A percentile compares a stretch with the other conserved stretches of the same genome.
phyloP scores from a whole-genome alignment of 805 yeast genomes.

The Ogataea siamensis region DNA sequence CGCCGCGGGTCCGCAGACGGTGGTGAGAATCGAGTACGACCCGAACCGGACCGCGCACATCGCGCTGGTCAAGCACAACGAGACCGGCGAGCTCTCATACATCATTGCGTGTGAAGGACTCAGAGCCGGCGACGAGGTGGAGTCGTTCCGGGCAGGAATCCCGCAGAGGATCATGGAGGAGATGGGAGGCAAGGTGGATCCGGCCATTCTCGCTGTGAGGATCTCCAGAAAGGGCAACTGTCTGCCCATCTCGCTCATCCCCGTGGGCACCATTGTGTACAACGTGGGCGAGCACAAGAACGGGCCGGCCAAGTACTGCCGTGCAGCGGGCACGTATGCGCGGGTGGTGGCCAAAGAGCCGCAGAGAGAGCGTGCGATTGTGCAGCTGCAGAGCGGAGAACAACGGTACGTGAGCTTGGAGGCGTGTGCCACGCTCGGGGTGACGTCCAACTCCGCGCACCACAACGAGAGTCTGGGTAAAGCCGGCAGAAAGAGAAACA shows the following conservation, averaged over 20 bases:
- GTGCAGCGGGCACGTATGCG: slow-evolving; percentile 94
- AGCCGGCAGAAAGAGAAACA: slow-evolving; percentile 91
- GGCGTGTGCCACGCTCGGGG: slow-evolving; percentile 91
- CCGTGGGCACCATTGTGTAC: slow-evolving; percentile 90
- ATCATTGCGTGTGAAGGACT: slow-evolving; percentile 90
- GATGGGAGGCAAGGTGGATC: slow-evolving; percentile 91
- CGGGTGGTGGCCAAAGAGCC: slow-evolving; percentile 78
- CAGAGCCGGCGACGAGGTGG: slow-evolving; percentile 88
- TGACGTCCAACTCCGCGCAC: slow-evolving; percentile 90
- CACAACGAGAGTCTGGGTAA: slow-evolving; percentile 89
- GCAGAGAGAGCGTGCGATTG: slow-evolving; percentile 66
- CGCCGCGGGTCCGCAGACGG: slow-evolving; percentile 70
- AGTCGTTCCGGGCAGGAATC: slow-evolving; percentile 84
- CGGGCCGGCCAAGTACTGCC: slow-evolving; percentile 85
- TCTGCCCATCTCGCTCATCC: slow-evolving; percentile 86
- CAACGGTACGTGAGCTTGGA: slow-evolving; percentile 83
- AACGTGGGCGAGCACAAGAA: slow-evolving; percentile 74
- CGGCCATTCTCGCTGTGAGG: slow-evolving; percentile 82
- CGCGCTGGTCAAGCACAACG: slow-evolving; percentile 71
- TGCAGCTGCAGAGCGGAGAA: slow-evolving; percentile 87
- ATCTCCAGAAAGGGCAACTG: slow-evolving; percentile 94
- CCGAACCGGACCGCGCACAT: slow-evolving; percentile 93
- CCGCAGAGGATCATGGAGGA: slow-evolving; percentile 70
- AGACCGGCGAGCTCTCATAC: slow-evolving; percentile 65
- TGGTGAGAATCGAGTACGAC: slow-evolving; percentile 88